These are phyloP conservation scores for Pseudofabraea citricarpa DNA, from an alignment of 2,329 filamentous ascomycete species.

Conservation along the genomic window DNA sequence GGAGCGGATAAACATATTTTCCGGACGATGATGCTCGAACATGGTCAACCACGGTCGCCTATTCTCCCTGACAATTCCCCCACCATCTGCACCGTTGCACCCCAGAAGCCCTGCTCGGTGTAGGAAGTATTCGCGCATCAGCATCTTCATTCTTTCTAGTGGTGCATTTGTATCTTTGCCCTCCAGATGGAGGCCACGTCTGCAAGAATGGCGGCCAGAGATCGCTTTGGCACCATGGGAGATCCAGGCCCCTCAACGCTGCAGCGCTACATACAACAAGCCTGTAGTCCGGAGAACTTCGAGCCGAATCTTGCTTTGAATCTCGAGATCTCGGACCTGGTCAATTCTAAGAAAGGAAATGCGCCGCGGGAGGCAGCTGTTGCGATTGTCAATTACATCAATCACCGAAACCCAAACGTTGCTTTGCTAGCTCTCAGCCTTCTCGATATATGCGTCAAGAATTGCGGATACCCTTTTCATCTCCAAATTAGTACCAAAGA, in stretches of 20 bases:
- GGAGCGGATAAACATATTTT: not conserved
- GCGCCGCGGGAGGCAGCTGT: slow-evolving; percentile 92
- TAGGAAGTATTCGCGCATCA: not conserved
- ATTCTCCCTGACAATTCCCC: not conserved
- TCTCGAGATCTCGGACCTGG: slow-evolving; percentile 91
- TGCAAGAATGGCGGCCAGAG: slow-evolving; percentile 89
- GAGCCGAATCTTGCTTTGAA: slow-evolving; percentile 96
- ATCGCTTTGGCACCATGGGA: slow-evolving; percentile 83
- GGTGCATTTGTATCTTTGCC: slow-evolving; percentile 1
- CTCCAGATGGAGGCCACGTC: slow-evolving; percentile 83
- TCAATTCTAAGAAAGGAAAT: slow-evolving; percentile 96
- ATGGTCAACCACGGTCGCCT: not conserved
- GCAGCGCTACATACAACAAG: slow-evolving; percentile 92
- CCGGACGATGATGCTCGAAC: not conserved
- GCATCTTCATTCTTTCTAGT: not conserved
- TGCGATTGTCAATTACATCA: slow-evolving; percentile 89
- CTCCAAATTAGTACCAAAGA: slow-evolving; percentile 98
- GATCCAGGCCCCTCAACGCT: slow-evolving; percentile 78
- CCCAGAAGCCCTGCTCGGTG: not conserved
- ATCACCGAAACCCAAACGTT: slow-evolving; percentile 95
- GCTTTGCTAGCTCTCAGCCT: slow-evolving; percentile 84
- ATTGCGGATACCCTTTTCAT: slow-evolving; percentile 98
- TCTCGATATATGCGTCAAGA: slow-evolving; percentile 98
- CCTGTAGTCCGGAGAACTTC: slow-evolving; percentile 95
- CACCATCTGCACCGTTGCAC: not conserved